Evolutionary conservation across 768 basidiomycete species (phyloP).

Genomic region (Hydnomerulius pinastri): DNA sequence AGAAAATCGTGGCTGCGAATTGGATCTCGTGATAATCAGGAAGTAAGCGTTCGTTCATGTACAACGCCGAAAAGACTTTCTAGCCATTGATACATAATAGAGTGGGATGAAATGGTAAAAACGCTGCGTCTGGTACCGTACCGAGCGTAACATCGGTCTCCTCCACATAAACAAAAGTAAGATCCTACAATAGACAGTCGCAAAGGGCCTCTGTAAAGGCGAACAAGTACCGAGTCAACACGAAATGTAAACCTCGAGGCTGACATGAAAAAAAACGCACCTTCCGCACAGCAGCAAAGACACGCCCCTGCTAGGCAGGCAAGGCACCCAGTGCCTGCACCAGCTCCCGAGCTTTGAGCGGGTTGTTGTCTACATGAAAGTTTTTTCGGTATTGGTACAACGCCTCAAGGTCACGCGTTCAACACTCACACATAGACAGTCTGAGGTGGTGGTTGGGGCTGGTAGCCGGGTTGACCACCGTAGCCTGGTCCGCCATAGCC

Average conservation of each 20-base stretch:
- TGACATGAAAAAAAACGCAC: constrained; percentile 30
- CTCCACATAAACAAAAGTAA: constrained; percentile 6
- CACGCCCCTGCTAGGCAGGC: constrained; percentile 51
- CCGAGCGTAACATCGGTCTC: constrained; percentile 3
- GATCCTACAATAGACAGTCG: constrained; percentile 61
- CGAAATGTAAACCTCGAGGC: constrained; percentile 35
- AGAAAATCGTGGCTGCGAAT: neutral
- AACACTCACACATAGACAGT: constrained; percentile 77
- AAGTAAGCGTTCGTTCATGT: constrained; percentile 6
- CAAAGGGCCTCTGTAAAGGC: constrained; percentile 57
- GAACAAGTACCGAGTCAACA: constrained; percentile 4
- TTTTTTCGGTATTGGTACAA: neutral
- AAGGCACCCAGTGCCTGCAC: constrained; percentile 37
- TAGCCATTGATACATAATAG: constrained; percentile 20
- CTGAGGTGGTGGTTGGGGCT: constrained; percentile 74
- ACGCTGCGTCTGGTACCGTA: constrained; percentile 18
- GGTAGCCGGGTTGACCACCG: constrained; percentile 44
- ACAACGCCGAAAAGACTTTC: constrained; percentile 5
- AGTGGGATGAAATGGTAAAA: constrained; percentile 13
- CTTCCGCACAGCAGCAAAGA: constrained; percentile 55
- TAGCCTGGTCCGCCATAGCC: constrained; percentile 27
- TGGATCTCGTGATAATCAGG: neutral
- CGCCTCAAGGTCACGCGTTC: neutral
- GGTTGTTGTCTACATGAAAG: constrained; percentile 41
- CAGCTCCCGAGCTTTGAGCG: constrained; percentile 34